Evolutionary conservation across 2,329 filamentous ascomycete genomes (phyloP).

Genomic region (Ceratocystiopsis minuta): DNA sequence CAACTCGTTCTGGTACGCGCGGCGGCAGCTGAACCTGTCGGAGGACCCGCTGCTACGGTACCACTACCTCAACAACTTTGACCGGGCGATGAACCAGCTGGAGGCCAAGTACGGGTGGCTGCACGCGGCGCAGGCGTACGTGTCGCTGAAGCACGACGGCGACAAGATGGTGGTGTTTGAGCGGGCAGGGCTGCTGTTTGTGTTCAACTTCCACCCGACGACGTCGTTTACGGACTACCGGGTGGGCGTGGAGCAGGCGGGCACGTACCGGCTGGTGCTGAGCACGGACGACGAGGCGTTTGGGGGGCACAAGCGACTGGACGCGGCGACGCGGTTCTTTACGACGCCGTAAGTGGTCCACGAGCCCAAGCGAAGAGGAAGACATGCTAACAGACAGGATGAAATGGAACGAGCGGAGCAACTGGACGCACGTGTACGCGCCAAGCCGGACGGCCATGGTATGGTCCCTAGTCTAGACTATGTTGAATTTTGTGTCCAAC

Average conservation of each 20-base stretch:
- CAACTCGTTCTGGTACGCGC: constrained; percentile 88
- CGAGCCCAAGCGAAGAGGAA: not conserved
- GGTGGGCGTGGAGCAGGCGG: constrained; percentile 67
- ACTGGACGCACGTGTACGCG: constrained; percentile 85
- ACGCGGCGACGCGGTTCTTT: constrained; percentile 72
- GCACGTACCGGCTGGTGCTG: constrained; percentile 74
- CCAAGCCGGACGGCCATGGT: constrained; percentile 72
- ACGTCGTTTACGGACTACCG: constrained; percentile 83
- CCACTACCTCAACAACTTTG: constrained; percentile 82
- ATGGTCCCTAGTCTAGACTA: too few species aligned
- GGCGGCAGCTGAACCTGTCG: constrained; percentile 81
- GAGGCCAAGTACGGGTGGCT: constrained; percentile 90
- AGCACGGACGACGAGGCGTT: constrained; percentile 62
- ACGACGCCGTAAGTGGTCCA: constrained; percentile 43
- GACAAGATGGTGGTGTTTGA: constrained; percentile 97
- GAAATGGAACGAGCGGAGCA: constrained; percentile 75
- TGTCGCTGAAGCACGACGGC: constrained; percentile 79
- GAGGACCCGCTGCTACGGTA: constrained; percentile 78
- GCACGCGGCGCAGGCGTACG: constrained; percentile 66
- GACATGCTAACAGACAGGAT: constrained; percentile 22
- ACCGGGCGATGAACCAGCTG: constrained; percentile 72
- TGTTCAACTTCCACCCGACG: constrained; percentile 89
- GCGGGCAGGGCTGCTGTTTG: constrained; percentile 71
- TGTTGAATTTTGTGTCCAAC: too few species aligned
- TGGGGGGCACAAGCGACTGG: constrained; percentile 63